Evolutionary conservation across 2,329 filamentous ascomycete species (phyloP).

Genomic region (Plenodomus biglobosus): DNA sequence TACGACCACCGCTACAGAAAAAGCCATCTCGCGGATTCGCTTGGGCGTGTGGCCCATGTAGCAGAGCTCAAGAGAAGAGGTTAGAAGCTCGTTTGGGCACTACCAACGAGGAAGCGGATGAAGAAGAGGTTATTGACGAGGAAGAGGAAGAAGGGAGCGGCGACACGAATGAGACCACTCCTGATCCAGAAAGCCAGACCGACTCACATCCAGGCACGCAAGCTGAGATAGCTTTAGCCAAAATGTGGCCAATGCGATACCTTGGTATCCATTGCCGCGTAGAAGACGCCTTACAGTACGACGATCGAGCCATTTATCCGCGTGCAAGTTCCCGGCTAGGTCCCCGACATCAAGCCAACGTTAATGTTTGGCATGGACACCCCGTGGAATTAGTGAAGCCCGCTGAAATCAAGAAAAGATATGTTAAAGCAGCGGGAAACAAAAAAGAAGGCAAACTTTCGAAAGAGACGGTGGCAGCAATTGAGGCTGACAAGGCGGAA

Average conservation of each 20-base stretch:
- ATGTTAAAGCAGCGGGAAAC: constrained; percentile 60
- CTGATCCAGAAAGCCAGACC: constrained; percentile 54
- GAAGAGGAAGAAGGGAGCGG: constrained; percentile 68
- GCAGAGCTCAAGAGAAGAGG: constrained; percentile 90
- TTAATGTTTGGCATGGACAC: constrained; percentile 80
- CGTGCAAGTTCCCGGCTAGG: constrained; percentile 91
- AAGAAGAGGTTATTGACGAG: constrained; percentile 65
- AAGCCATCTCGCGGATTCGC: constrained; percentile 97
- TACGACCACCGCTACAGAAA: constrained; percentile 85
- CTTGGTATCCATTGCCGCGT: constrained; percentile 92
- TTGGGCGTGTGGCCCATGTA: constrained; percentile 96
- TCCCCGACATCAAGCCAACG: constrained; percentile 85
- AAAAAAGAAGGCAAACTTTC: constrained; percentile 76
- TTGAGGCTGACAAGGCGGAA: constrained; percentile 79
- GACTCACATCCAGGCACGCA: constrained; percentile 68
- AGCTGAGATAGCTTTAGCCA: constrained; percentile 89
- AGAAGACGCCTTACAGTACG: constrained; percentile 93
- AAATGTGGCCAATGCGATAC: constrained; percentile 95
- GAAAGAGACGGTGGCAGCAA: constrained; percentile 75
- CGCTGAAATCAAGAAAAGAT: constrained; percentile 78
- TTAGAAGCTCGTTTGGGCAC: constrained; percentile 76
- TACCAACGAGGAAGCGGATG: constrained; percentile 57
- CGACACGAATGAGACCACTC: constrained; percentile 62
- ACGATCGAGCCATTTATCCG: constrained; percentile 90
- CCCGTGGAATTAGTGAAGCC: constrained; percentile 91